Evolutionary conservation across 305 asterid genomes (phyloP).

Genomic region (Stenogyne calaminthoides): DNA sequence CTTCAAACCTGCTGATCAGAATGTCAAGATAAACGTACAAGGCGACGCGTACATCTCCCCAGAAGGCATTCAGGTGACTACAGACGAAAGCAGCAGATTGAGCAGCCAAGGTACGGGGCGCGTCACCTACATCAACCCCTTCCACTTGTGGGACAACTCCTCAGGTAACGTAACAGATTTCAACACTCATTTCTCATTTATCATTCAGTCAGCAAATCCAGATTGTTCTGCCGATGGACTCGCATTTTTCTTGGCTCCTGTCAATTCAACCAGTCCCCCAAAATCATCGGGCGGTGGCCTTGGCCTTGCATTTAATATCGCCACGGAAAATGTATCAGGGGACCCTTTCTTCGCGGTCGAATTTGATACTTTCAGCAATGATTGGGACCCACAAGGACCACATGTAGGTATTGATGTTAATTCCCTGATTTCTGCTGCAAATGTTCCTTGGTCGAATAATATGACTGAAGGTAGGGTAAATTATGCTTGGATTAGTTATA

Average conservation of each 20-base stretch:
- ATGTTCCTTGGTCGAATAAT: background rate
- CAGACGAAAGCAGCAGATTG: background rate
- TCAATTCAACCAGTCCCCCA: background rate
- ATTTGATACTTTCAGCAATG: background rate
- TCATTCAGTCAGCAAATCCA: background rate
- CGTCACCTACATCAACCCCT: background rate
- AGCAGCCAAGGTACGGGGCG: background rate
- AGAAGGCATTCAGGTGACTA: conserved; percentile 13
- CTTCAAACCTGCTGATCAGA: background rate
- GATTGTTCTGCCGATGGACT: background rate
- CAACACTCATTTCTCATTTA: conserved; percentile 3
- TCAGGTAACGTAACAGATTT: background rate
- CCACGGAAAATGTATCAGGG: background rate
- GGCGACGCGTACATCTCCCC: conserved; percentile 17
- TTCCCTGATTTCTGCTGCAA: background rate
- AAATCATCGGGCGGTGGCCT: background rate
- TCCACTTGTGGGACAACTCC: background rate
- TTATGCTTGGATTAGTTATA: background rate
- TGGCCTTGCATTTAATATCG: background rate
- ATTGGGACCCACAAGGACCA: background rate
- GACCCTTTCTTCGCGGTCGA: conserved; percentile 4
- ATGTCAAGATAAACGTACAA: background rate
- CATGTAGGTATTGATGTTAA: conserved; percentile 5
- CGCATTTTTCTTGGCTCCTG: background rate
- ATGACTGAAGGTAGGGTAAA: background rate